phyloP scores from a whole-genome alignment of 148 eudicot species.

The Vaccinium macrocarpon region DNA sequence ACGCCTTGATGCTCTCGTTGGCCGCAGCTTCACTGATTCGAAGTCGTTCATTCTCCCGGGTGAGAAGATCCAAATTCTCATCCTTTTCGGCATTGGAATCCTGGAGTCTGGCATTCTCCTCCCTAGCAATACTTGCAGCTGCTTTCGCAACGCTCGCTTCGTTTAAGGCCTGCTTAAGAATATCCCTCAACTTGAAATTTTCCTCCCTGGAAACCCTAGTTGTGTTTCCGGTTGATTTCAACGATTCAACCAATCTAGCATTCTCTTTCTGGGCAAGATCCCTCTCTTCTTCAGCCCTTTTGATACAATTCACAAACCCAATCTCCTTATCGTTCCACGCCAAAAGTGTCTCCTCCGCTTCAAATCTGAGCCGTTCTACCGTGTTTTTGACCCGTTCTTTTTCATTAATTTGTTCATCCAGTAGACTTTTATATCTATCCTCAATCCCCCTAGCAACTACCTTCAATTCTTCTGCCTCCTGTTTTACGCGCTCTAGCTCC shows the following conservation, averaged over 20 bases:
- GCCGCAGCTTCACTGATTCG: constrained; percentile 58
- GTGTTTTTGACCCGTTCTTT: constrained; percentile 52
- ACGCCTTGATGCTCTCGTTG: constrained; percentile 53
- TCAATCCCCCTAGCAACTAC: constrained; percentile 34
- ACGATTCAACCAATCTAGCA: constrained; percentile 26
- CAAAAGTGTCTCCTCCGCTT: constrained; percentile 70
- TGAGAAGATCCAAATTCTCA: constrained; percentile 48
- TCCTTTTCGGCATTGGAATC: constrained; percentile 62
- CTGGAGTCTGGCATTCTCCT: constrained; percentile 60
- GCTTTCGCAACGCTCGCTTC: constrained; percentile 87
- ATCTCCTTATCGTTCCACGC: constrained; percentile 77
- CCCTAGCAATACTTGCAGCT: constrained; percentile 67
- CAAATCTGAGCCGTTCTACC: constrained; percentile 51
- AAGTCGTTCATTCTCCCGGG: constrained; percentile 67
- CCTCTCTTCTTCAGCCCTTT: constrained; percentile 65
- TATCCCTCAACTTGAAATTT: constrained; percentile 61
- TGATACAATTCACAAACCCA: constrained; percentile 73
- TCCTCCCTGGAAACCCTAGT: constrained; percentile 53
- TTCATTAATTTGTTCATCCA: constrained; percentile 45
- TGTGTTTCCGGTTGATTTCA: constrained; percentile 33
- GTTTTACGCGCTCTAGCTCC: constrained; percentile 45
- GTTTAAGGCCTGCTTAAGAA: constrained; percentile 72
- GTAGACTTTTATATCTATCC: constrained; percentile 36
- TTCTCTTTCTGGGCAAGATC: constrained; percentile 33
- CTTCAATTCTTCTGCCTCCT: constrained; percentile 43